Evolutionary conservation across 2,329 filamentous ascomycete species (phyloP).

Genomic region (Ceratocystis harringtonii): DNA sequence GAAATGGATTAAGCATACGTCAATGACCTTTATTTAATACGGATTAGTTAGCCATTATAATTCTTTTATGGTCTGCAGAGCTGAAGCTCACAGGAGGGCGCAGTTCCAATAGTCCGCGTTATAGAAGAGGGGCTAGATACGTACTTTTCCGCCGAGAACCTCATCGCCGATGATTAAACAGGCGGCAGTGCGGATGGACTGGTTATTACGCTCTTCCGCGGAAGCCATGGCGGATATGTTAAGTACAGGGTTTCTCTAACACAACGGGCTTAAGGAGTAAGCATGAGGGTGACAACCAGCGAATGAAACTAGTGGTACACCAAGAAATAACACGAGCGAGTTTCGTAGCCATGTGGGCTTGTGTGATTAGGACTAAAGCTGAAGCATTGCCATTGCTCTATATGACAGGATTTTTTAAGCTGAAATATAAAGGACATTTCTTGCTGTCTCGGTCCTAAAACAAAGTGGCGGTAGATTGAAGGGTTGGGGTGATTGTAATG

Average conservation of each 20-base stretch:
- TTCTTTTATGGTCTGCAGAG: not conserved
- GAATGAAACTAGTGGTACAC: not conserved
- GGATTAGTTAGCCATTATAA: not conserved
- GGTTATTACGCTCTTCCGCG: conserved; percentile 40
- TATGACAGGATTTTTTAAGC: no score
- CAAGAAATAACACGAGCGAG: not conserved
- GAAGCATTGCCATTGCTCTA: not conserved
- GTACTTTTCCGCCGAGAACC: conserved; percentile 83
- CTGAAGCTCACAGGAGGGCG: not conserved
- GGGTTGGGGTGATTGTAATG: not conserved
- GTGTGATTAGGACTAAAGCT: not conserved
- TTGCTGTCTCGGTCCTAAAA: not conserved
- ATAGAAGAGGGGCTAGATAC: conserved; percentile 17
- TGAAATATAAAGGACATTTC: not conserved
- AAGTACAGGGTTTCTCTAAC: not conserved
- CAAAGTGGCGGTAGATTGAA: not conserved
- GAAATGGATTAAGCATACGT: conserved; percentile 9
- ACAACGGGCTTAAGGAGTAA: not conserved
- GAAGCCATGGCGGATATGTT: conserved; percentile 27
- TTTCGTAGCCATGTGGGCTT: not conserved
- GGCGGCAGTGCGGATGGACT: conserved; percentile 73
- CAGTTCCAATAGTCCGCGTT: not conserved
- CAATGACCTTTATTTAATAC: conserved; percentile 6
- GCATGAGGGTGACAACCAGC: not conserved
- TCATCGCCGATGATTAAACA: conserved; percentile 96